Evolutionary conservation across 208 protist genomes (phyloP).

Genomic region (Blechomonas ayalai): DNA sequence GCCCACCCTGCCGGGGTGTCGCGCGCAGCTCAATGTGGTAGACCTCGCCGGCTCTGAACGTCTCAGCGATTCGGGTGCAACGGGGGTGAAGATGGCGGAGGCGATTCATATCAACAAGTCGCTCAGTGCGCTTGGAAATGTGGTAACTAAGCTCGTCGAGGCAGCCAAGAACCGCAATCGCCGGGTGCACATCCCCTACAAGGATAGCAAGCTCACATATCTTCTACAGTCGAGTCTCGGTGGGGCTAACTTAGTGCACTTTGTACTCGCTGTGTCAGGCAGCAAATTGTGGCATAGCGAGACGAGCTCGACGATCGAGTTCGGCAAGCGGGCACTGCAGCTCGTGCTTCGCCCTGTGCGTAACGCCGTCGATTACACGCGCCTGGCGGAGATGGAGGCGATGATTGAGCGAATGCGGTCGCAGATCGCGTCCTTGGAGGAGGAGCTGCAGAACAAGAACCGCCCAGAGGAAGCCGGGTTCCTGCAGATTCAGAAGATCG

Average conservation of each 20-base stretch:
- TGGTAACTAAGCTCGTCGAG: conserved; percentile 88
- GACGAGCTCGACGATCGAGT: conserved; percentile 86
- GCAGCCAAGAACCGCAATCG: conserved; percentile 67
- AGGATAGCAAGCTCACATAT: conserved; percentile 92
- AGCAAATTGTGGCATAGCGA: conserved; percentile 76
- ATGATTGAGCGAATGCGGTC: conserved; percentile 90
- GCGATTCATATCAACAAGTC: conserved; percentile 93
- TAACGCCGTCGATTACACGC: conserved; percentile 89
- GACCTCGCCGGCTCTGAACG: conserved; percentile 93
- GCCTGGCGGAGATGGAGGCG: conserved; percentile 89
- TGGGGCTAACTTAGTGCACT: conserved; percentile 84
- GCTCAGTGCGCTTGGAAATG: conserved; percentile 90
- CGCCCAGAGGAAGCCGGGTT: conserved; percentile 60
- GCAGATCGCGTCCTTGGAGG: conserved; percentile 78
- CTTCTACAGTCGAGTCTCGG: conserved; percentile 87
- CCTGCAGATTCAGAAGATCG: conserved; percentile 70
- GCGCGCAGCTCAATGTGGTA: conserved; percentile 89
- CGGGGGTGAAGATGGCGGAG: conserved; percentile 85
- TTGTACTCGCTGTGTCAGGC: conserved; percentile 74
- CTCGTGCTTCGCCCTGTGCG: conserved; percentile 80
- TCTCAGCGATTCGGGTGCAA: conserved; percentile 75
- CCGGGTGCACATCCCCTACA: conserved; percentile 88
- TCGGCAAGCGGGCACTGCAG: conserved; percentile 84
- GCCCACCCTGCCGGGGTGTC: conserved; percentile 69
- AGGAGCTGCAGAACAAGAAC: conserved; percentile 60